Base-by-base conservation (phyloP, 441 rosid species). In the Erysimum cheiri region DNA sequence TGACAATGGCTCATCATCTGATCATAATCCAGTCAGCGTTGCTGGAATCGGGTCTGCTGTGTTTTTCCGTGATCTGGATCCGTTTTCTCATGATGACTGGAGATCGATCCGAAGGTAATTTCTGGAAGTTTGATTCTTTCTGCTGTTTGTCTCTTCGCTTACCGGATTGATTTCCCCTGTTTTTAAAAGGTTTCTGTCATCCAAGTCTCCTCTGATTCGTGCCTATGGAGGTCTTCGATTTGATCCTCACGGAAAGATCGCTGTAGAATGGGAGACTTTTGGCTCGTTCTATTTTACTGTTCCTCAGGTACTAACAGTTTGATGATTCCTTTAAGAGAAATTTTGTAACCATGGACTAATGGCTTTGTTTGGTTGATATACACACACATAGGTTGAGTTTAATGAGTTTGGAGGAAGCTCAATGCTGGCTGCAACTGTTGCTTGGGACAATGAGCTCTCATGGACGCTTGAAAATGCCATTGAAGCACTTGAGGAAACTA, bases 171-270 rank as follows among this genome's bases (percentile, higher is more conserved):
- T 39, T 32, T 63, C 50, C 59, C 24, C 62, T 67, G 61, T 54
- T 63, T 6, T 64, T 76, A 63, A 59, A 24, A 85, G 97, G 84
- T 91, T 91, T 72, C 72, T 93, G 29, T 87, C 93, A 8, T 70
- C 81, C 1, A 76, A 81, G 48, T 89, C 86, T 70, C 96, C 94
- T 32, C 62, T 91, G 64, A 87, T 93, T 73, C 94, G 98, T 58
- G 98, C 97, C 4, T 93, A 93, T 39, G 98, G 98, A 14, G 97
- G 93, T 2, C 86, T 93, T 29, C 88, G 96, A 0, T 93, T 93
- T 31, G 96, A 93, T 77, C 87, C 89, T 4, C 80, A 75, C 44
- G 85, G 94, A 11, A 59, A 71, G 0, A 64, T 88, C 50, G 81
- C 93, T 7, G 68, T 85, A 17, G 96, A 91, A 71, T 93, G 98